Evolutionary conservation across 2,329 filamentous ascomycete genomes (phyloP).

Genomic region (Chrysosporium queenslandicum): DNA sequence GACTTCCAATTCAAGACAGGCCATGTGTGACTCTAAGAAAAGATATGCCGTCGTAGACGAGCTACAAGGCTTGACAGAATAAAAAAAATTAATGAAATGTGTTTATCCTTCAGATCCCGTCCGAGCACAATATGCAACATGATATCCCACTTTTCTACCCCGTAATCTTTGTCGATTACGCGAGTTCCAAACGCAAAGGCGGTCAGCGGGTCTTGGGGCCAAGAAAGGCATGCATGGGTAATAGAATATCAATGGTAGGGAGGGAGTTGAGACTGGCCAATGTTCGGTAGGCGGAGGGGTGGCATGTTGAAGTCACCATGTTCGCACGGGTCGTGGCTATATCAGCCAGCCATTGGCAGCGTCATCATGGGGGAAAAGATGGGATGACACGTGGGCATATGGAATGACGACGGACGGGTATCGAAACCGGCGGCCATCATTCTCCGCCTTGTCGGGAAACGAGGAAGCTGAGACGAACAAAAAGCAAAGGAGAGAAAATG

Average conservation of each 20-base stretch:
- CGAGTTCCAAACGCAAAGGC: background rate
- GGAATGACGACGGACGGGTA: background rate
- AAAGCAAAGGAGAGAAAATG: background rate
- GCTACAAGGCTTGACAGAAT: background rate
- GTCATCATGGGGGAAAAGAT: background rate
- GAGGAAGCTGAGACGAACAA: background rate
- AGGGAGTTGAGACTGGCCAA: slow-evolving; percentile 1
- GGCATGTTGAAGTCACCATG: background rate
- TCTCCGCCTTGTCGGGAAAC: background rate
- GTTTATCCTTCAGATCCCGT: background rate
- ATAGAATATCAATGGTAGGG: background rate
- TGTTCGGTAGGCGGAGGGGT: background rate
- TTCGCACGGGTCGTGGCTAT: background rate
- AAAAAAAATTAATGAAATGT: background rate
- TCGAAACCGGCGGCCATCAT: background rate
- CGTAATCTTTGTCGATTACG: background rate
- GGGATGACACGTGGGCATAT: slow-evolving; percentile 8
- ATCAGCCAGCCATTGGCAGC: slow-evolving; percentile 8
- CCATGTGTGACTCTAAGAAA: background rate
- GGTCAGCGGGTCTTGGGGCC: background rate
- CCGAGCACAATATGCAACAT: background rate
- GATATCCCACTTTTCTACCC: slow-evolving; percentile 1
- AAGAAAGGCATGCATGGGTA: background rate
- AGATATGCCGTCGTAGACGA: background rate
- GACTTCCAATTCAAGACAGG: background rate